A percentile compares a stretch with the other conserved stretches of the same genome.
phyloP scores from a whole-genome alignment of 192 early-diverging fungal genomes.

The Mortierella claussenii region DNA sequence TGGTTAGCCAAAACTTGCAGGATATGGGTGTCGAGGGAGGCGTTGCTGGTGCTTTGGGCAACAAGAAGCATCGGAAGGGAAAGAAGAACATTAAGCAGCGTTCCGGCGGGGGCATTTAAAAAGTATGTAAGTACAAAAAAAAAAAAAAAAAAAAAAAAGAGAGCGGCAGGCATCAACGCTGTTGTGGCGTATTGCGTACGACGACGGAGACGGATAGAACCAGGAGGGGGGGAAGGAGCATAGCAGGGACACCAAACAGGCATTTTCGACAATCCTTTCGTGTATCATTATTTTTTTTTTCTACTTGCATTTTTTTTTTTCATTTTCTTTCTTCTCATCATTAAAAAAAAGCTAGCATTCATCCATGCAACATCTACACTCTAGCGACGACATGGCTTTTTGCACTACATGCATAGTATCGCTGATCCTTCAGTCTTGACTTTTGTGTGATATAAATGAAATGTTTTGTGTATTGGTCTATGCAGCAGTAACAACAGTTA shows the following conservation, averaged over 20 bases:
- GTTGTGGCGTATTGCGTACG: neutral
- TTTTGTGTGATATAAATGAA: too few species aligned
- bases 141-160: neutral
- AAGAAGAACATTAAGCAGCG: slow-evolving; percentile 82
- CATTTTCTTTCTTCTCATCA: neutral
- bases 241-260: too few species aligned
- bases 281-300: slow-evolving; percentile 1
- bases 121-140: neutral
- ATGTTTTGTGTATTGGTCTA: neutral
- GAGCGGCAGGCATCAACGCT: neutral
- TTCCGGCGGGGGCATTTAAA: slow-evolving; percentile 64
- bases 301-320: neutral
- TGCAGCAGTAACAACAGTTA: too few species aligned
- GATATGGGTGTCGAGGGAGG: slow-evolving; percentile 41
- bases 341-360: neutral
- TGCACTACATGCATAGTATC: neutral
- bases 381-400: neutral
- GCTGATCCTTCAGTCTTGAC: too few species aligned
- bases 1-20: slow-evolving; percentile 34
- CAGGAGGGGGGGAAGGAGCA: slow-evolving; percentile 70
- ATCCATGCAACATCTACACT: neutral
- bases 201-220: slow-evolving; percentile 74
- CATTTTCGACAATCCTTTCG: slow-evolving; percentile 4
- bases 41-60: slow-evolving; percentile 52
- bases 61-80: slow-evolving; percentile 80